A percentile compares a stretch with the other conserved stretches of the same genome.
Evolutionary conservation across 306 rosid genomes (phyloP).

Genomic region (Comarum palustre): DNA sequence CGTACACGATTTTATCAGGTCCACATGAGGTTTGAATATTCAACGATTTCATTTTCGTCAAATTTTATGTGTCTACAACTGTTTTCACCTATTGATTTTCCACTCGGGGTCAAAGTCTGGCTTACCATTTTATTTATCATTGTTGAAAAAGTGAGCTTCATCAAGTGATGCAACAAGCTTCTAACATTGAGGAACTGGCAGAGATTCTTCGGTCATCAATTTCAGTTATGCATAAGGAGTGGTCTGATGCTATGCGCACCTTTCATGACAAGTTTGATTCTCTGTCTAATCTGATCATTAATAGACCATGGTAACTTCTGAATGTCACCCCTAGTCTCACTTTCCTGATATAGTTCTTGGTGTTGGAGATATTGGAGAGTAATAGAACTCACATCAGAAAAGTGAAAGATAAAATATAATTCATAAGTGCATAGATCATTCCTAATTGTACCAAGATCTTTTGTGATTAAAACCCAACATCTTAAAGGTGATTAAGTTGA

Average conservation of each 20-base stretch:
- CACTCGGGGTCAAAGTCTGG: too few species aligned
- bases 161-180: slow-evolving; percentile 97
- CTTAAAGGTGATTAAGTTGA: too few species aligned
- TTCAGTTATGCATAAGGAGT: slow-evolving; percentile 86
- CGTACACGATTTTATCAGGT: too few species aligned
- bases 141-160: slow-evolving; percentile 87
- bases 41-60: too few species aligned
- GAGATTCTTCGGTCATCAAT: slow-evolving; percentile 82
- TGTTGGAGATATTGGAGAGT: too few species aligned
- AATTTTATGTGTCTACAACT: too few species aligned
- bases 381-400: too few species aligned
- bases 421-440: too few species aligned
- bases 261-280: slow-evolving; percentile 84
- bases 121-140: slow-evolving; percentile 22
- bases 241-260: slow-evolving; percentile 92
- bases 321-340: not conserved
- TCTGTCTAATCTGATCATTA: slow-evolving; percentile 65
- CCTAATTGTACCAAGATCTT: too few species aligned
- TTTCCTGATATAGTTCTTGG: slow-evolving; percentile 15
- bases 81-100: not conserved
- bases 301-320: slow-evolving; percentile 59
- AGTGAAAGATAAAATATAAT: too few species aligned
- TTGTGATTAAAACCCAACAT: too few species aligned
- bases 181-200: slow-evolving; percentile 75
- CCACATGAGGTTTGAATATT: too few species aligned